A percentile compares a stretch with the other conserved stretches of the same genome.
These are phyloP conservation scores for Angomonas deanei DNA, from an alignment of 208 protist species.

Conservation along the genomic window DNA sequence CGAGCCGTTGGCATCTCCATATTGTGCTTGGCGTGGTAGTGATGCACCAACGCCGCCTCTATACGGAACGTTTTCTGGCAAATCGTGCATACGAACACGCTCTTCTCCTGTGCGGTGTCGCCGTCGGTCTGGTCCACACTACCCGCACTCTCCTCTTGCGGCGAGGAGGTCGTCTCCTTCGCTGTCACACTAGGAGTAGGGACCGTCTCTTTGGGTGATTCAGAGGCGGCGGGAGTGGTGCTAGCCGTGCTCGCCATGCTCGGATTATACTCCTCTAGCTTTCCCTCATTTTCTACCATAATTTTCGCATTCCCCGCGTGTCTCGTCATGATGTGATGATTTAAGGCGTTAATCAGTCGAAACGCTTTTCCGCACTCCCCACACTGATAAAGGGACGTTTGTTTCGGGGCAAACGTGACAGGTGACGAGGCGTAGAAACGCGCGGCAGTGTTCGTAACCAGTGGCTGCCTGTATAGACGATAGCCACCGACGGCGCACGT, in stretches of 20 bases:
- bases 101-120: conserved; percentile 30
- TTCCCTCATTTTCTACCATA: conserved; percentile 47
- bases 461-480: background rate
- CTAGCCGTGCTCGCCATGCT: no score
- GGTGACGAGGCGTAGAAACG: conserved; percentile 15
- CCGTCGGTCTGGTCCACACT: conserved; percentile 10
- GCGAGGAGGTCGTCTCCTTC: conserved; percentile 5
- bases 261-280: conserved; percentile 33
- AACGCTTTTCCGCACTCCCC: conserved; percentile 79
- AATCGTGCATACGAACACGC: conserved; percentile 74
- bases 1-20: conserved; percentile 56
- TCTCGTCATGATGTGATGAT: conserved; percentile 86
- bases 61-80: conserved; percentile 87
- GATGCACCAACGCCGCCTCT: conserved; percentile 83
- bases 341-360: conserved; percentile 80
- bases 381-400: conserved; percentile 56
- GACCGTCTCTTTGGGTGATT: background rate
- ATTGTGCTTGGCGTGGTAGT: conserved; percentile 89
- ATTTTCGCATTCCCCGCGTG: conserved; percentile 72
- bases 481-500: no score
- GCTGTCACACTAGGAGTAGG: background rate
- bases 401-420: conserved; percentile 9
- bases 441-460: background rate
- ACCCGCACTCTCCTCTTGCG: background rate
- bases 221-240: no score